These are phyloP conservation scores for Serendipita sp. DNA, from an alignment of 768 basidiomycete genomes.

Conservation along the genomic window DNA sequence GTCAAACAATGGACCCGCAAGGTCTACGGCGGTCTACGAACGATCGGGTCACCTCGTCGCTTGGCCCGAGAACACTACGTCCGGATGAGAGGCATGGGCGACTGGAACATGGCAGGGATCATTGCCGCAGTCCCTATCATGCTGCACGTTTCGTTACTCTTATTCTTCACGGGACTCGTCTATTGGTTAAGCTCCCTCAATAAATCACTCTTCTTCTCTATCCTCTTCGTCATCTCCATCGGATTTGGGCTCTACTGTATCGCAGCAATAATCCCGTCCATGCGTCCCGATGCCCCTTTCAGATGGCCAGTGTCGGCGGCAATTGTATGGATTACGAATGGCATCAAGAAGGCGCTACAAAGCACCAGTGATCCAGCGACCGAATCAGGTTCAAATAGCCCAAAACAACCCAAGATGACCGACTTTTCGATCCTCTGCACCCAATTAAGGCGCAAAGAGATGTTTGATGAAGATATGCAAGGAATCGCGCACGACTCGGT, in stretches of 20 bases:
- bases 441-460: too few species aligned
- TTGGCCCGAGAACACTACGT: constrained; percentile 28
- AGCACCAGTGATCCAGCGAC: background rate
- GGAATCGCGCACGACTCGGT: too few species aligned
- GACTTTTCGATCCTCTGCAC: background rate
- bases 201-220: constrained; percentile 12
- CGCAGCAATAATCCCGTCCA: background rate
- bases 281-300: background rate
- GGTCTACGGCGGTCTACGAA: constrained; percentile 19
- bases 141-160: constrained; percentile 33
- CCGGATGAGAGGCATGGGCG: constrained; percentile 25
- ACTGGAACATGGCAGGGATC: constrained; percentile 25
- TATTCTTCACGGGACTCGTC: constrained; percentile 36
- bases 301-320: background rate
- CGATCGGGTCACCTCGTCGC: constrained; percentile 20
- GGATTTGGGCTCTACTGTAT: background rate
- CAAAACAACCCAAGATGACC: too few species aligned
- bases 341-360: background rate
- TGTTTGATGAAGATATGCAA: too few species aligned
- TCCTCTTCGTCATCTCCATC: background rate
- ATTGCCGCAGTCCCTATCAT: constrained; percentile 30
- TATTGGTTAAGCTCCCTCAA: constrained; percentile 25
- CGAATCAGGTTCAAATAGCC: background rate
- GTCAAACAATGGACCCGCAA: constrained; percentile 35
- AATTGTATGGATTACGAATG: background rate